Percentiles rank a stretch among this genome's conserved stretches.
These are phyloP conservation scores for Candida sanyaensis DNA, from an alignment of 1,139 yeast genomes.

Conservation along the genomic window DNA sequence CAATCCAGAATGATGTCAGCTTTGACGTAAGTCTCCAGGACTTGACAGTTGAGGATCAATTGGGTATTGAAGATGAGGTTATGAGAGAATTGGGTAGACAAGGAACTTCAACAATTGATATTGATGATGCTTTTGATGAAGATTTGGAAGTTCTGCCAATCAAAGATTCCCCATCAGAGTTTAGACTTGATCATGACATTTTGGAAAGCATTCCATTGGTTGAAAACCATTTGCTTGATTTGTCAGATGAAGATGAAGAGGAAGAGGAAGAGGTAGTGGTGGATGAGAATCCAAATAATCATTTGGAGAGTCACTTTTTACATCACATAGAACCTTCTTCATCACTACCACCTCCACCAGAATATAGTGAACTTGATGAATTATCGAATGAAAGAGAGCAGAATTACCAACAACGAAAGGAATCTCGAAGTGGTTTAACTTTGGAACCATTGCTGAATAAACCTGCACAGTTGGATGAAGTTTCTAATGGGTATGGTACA, in stretches of 20 bases:
- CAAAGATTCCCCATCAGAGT: constrained; percentile 3
- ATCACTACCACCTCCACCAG: constrained; percentile 1
- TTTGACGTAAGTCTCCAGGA: constrained; percentile 45
- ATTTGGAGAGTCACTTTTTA: neutral
- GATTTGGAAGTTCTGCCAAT: constrained; percentile 8
- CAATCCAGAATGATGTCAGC: constrained; percentile 30
- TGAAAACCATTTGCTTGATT: constrained; percentile 6
- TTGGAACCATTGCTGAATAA: neutral
- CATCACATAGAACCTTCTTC: neutral
- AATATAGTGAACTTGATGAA: neutral
- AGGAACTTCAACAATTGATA: constrained; percentile 5
- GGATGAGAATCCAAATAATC: neutral
- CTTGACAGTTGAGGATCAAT: constrained; percentile 41
- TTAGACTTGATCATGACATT: constrained; percentile 9
- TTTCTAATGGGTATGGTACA: constrained; percentile 2
- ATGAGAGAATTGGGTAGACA: constrained; percentile 14
- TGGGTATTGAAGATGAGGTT: constrained; percentile 36
- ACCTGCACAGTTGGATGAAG: constrained; percentile 2
- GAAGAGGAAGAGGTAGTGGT: constrained; percentile 9
- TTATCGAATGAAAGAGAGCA: neutral
- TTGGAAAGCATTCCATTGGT: constrained; percentile 8
- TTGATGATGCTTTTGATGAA: constrained; percentile 10
- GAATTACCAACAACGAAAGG: neutral
- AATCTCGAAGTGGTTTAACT: neutral
- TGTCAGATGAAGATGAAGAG: constrained; percentile 9